A percentile compares a stretch with the other conserved stretches of the same genome.
phyloP scores from a whole-genome alignment of 192 early-diverging fungal genomes.

The Backusella westeae region DNA sequence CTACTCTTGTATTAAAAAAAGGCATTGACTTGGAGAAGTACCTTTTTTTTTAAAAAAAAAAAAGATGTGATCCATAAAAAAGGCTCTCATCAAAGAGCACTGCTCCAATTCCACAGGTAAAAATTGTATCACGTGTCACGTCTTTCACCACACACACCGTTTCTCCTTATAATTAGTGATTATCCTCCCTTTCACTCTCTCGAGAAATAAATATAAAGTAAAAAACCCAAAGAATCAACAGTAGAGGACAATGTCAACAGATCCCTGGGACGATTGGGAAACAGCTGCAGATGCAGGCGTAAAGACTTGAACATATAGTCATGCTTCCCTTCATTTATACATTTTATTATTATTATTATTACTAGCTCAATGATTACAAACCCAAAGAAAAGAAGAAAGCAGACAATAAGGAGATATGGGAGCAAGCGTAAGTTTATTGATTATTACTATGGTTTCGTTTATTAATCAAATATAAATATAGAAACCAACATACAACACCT shows the following conservation, averaged over 20 bases:
- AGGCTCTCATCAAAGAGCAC: neutral
- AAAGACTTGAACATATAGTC: neutral
- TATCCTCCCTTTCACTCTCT: neutral
- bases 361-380: constrained; percentile 19
- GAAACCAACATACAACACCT: neutral
- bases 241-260: neutral
- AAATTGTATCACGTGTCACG: neutral
- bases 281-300: constrained; percentile 24
- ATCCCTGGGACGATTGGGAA: constrained; percentile 30
- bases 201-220: neutral
- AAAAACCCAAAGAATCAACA: neutral
- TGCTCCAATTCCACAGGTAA: too few species aligned
- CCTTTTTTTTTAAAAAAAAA: neutral
- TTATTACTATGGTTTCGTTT: neutral
- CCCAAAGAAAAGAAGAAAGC: constrained; percentile 11
- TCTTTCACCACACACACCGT: neutral
- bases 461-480: neutral
- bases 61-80: neutral
- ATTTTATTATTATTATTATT: neutral
- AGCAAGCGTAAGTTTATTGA: neutral
- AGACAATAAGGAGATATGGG: constrained; percentile 5
- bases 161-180: neutral
- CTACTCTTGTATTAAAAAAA: too few species aligned
- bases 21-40: too few species aligned
- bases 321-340: neutral